Base-by-base conservation (phyloP, 805 yeast genomes). In the Saturnispora zaruensis region DNA sequence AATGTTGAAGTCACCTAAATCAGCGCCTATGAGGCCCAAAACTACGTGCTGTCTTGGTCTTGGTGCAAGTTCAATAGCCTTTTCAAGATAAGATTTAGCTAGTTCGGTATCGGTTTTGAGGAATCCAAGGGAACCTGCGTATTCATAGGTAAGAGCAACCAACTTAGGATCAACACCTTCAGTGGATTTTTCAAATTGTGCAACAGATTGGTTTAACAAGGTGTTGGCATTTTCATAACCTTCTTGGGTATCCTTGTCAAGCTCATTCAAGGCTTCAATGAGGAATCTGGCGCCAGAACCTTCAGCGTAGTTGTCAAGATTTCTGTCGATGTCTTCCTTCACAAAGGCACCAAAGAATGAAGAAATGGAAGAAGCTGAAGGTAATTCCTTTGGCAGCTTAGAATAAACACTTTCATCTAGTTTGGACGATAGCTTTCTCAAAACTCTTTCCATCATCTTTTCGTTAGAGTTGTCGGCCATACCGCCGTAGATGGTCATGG, bases 301-400 rank as follows among this genome's bases (percentile, higher is more conserved):
- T 49, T 70, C 72, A 54, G 74, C 77, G 55, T 80, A 75, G 46
- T 71, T 72, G 47, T 59, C 63, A 52, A 75, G 78, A 53, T 60
- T 66, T 51, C 75, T 76, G 53, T 66, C 69, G 48, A 77, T 59
- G 30, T 72, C 73, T 53, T 72, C 79, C 24, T 77, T 71, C 50
- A 72, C 73, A 69, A 88, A 90, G n/a, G 96, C 89, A 58, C 87
- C 86, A 60, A 90, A 82, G 75, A 89, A 90, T 2, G 97, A 82
- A 45, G 87, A 78, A 61, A 88, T 73, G 50, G 95, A 84, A 23
- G 95, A 79, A 46, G 90, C 80, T 14, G 96, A 83, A 44, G 96
- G 96, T 61, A 89, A 75, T 53, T 74, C 76, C 54, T 73, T 73
- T 52, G 71, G 71, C 48, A 75, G 69, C 52, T 71, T 68, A 52